Evolutionary conservation across 2,329 filamentous ascomycete genomes (phyloP), one percentile per base, ranked within the genome.

Genomic region (Microdochium trichocladiopsis): DNA sequence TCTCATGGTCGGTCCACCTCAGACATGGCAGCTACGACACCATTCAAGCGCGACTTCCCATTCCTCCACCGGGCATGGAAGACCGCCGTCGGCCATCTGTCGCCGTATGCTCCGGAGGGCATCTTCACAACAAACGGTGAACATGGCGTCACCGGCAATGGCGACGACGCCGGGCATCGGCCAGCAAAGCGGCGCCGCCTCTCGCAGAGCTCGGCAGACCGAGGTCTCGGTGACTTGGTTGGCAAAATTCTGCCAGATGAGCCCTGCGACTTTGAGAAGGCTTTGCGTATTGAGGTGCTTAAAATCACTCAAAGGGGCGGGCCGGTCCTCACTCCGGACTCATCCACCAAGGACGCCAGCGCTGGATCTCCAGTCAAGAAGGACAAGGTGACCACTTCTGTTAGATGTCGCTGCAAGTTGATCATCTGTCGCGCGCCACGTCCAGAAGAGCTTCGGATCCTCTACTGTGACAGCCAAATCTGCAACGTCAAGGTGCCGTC

Each of bases 31-130:
- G 66, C 69, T 60, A 68, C 70, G 61, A 70, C 66, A 62, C 69
- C 70, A 56, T 74, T 69, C 61, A 71, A 72, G 66, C 73, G 74
- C 67, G 72, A 69, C 59, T 68, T 75, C 52, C 77, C 79, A 55
- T 82, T 77, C 64, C 73, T 81, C 54, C 75, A 79, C 58, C 74
- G 78, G 63, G 79, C 76, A 62, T 80, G 75, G 76, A 69, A 74
- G 56, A 72, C 68, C 55, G 72, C 71, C 48, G 66, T 78, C 62
- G 72, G 72, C 54, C 68, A 72, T 55, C 67, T 64, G 36, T 58
- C 62, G 24, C 55, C 67, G 58, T 71, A 75, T 60, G 61, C 63
- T 54, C 77, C 77, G 73, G 74, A 74, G 50, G 72, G 67, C 60
- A 72, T 71, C 53, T 57, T 69, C 14, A 72, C 68, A 49, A 60